Percentiles rank a stretch among this genome's conserved stretches.
phyloP scores from a whole-genome alignment of 1,139 yeast genomes.

The Magnusiomyces ingens region DNA sequence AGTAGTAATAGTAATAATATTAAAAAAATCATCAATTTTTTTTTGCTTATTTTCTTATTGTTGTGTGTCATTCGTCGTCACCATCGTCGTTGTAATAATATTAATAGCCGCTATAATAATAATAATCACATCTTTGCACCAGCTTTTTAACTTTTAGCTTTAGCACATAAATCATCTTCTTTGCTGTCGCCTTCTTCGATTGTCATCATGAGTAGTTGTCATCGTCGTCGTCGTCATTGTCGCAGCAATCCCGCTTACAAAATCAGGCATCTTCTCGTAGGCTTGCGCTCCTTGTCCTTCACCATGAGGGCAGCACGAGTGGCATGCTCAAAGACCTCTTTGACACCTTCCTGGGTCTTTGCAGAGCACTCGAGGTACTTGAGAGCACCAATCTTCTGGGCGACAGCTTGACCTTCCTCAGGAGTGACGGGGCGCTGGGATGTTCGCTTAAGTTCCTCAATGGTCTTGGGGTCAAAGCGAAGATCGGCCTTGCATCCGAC shows the following conservation, averaged over 20 bases:
- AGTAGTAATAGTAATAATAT: no score
- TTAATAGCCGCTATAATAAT: no score
- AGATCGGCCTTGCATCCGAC: slow-evolving; percentile 90
- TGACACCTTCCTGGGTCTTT: slow-evolving; percentile 69
- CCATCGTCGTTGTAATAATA: no score
- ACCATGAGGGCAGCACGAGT: slow-evolving; percentile 79
- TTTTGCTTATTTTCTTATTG: no score
- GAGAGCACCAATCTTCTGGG: slow-evolving; percentile 70
- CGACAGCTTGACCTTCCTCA: slow-evolving; percentile 82
- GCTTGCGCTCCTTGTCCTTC: slow-evolving; percentile 39
- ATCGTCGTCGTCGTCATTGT: not conserved
- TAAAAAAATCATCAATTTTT: no score
- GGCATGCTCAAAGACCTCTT: slow-evolving; percentile 79
- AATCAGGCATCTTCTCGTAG: slow-evolving; percentile 43
- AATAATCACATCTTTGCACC: no score
- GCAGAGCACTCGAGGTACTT: slow-evolving; percentile 85
- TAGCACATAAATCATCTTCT: not conserved
- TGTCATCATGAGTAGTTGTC: not conserved
- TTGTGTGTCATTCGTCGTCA: no score
- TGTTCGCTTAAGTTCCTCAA: slow-evolving; percentile 72
- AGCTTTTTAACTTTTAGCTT: not conserved
- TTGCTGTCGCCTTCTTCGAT: not conserved
- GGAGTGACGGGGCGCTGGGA: slow-evolving; percentile 82
- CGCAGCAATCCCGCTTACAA: slow-evolving; percentile 37
- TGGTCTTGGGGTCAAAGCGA: slow-evolving; percentile 68